Conservation (phyloP, 1,284 basidiomycete genomes). For the Inonotus obliquus region DNA sequence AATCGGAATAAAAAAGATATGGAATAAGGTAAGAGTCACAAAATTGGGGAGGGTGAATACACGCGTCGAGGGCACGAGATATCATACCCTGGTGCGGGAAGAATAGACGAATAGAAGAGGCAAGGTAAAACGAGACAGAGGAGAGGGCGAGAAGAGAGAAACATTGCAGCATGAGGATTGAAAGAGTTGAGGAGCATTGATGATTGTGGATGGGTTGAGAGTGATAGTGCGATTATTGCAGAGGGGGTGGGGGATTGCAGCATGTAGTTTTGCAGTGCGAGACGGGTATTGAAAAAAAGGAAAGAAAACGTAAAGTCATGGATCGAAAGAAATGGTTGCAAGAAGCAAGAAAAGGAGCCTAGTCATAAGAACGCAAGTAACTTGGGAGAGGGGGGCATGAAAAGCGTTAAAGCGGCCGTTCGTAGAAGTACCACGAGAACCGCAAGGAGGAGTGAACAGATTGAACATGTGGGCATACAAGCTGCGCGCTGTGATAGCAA, state of each 20-base stretch:
- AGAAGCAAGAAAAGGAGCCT: conserved; percentile 1
- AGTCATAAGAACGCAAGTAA: conserved; percentile 6
- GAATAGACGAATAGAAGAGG: not conserved
- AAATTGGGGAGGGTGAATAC: not conserved
- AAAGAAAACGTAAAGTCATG: conserved; percentile 12
- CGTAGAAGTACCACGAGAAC: not conserved
- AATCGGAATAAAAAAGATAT: not conserved
- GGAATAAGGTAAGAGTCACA: not conserved
- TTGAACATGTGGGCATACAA: not conserved
- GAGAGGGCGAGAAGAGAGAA: not conserved
- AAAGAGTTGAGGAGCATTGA: not conserved
- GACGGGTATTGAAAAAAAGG: conserved; percentile 16
- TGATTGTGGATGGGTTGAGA: not conserved
- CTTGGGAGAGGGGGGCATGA: not conserved
- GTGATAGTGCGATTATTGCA: not conserved
- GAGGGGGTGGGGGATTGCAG: conserved; percentile 2
- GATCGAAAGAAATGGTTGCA: not conserved
- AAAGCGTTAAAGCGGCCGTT: not conserved
- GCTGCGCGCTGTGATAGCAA: not conserved
- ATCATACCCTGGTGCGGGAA: not conserved
- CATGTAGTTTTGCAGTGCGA: conserved; percentile 9
- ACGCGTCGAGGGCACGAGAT: not conserved
- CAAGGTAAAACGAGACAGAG: not conserved
- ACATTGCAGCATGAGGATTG: not conserved
- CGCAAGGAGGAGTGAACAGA: too few relatives aligned